A percentile compares a stretch with the other conserved stretches of the same genome.
These are phyloP conservation scores for Pilobolus umbonatus DNA, from an alignment of 192 early-diverging fungal species.

Conservation along the genomic window DNA sequence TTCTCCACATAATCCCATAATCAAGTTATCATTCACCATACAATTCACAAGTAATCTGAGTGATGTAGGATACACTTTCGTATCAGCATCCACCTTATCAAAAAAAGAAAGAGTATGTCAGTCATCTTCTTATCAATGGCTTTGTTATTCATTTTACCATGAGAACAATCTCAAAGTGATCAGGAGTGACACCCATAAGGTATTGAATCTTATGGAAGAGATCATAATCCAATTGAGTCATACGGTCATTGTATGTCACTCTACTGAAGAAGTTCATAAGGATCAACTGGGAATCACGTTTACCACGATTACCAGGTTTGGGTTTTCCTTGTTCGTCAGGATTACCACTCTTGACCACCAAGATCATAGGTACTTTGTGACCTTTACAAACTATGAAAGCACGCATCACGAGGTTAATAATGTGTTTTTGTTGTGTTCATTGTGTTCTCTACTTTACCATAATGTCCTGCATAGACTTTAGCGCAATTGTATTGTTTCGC, in stretches of 20 bases:
- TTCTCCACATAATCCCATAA: conserved; percentile 98
- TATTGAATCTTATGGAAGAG: conserved; percentile 81
- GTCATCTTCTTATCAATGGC: background rate
- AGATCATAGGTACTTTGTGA: conserved; percentile 59
- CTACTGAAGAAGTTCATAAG: conserved; percentile 95
- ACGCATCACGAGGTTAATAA: background rate
- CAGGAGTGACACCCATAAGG: conserved; percentile 84
- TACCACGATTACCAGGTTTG: conserved; percentile 90
- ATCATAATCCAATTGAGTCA: conserved; percentile 91
- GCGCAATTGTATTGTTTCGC: conserved; percentile 73
- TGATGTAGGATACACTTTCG: conserved; percentile 74
- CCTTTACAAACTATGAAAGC: conserved; percentile 43
- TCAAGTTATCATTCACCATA: conserved; percentile 84
- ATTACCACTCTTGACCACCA: conserved; percentile 71
- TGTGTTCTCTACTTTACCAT: conserved; percentile 29
- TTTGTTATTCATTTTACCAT: too few species aligned
- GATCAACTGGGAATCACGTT: conserved; percentile 94
- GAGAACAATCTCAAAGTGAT: conserved; percentile 72
- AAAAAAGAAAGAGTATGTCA: background rate
- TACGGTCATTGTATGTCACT: conserved; percentile 81
- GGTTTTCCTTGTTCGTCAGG: conserved; percentile 63
- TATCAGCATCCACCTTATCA: conserved; percentile 82
- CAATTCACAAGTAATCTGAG: conserved; percentile 80
- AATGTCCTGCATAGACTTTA: conserved; percentile 80
- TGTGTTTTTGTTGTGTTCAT: background rate